Evolutionary conservation across 73 alveolate species (phyloP), one percentile per base, ranked within the genome.

Genomic region (Blepharisma stoltei): DNA sequence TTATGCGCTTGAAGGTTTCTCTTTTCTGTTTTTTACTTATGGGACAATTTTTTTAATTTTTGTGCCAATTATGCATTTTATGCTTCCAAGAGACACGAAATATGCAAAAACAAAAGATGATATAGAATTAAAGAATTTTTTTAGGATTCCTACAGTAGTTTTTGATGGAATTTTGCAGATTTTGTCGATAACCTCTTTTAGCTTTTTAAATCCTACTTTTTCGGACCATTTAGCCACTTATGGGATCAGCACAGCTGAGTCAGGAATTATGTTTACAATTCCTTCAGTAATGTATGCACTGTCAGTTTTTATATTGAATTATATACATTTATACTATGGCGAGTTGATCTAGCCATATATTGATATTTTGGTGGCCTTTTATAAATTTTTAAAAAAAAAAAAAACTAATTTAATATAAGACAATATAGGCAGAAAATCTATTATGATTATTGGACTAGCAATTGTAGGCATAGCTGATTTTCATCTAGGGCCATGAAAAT

Each of bases 141-240:
- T 60, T 8, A 60, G 23, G 5, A 14, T 14, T 14, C 14, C n/a
- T 18, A 60, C 11, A 20, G 46, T 60, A 5, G 5, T n/a, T n/a
- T n/a, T 20, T 60, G 14, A 60, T 60, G 14, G 14, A 14, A 9
- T 60, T 14, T n/a, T 25, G 14, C 23, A 14, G 45, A 60, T 60
- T 20, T 8, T 25, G 46, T 18, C 48, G 11, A 18, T 8, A 14
- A 60, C 46, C 5, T 18, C 73, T 1, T 14, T 60, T n/a, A 14
- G 73, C 73, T 60, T 18, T 25, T 20, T 60, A 3, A 18, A 11
- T 9, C 73, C 73, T 11, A 60, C 73, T 60, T 60, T 14, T 25
- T 60, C 73, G 11, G 14, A 14, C 18, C 73, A 60, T 5, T 60
- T 60, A 38, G 1, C 14, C 1, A 20, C 37, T 2, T 60, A 20